These are phyloP conservation scores for Aspergillus fijiensis DNA, from an alignment of 2,329 filamentous ascomycete genomes.

Conservation along the genomic window DNA sequence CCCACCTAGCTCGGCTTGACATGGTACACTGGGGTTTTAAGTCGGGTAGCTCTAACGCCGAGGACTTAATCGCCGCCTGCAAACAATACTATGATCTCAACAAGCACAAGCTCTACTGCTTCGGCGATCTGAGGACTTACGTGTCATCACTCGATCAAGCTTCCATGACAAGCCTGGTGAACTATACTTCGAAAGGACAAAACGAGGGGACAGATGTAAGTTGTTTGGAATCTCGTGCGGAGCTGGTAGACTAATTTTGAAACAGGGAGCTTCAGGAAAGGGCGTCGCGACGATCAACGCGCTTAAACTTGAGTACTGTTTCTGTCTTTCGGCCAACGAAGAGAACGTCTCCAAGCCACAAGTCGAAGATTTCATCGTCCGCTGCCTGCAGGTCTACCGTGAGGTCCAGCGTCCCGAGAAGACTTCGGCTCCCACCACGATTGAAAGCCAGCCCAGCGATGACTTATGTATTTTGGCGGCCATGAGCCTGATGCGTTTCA, in stretches of 20 bases:
- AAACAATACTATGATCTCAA: constrained; percentile 43
- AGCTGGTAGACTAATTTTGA: constrained; percentile 5
- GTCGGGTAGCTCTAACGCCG: constrained; percentile 24
- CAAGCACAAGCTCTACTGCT: constrained; percentile 47
- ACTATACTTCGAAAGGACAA: constrained; percentile 25
- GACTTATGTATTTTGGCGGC: constrained; percentile 46
- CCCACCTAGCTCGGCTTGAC: constrained; percentile 40
- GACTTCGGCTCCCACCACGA: constrained; percentile 32
- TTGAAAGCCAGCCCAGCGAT: constrained; percentile 46
- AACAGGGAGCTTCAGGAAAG: constrained; percentile 24
- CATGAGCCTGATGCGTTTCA: constrained; percentile 41
- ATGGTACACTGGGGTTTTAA: constrained; percentile 28
- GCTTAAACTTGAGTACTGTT: constrained; percentile 46
- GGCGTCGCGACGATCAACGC: constrained; percentile 41
- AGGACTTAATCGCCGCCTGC: constrained; percentile 40
- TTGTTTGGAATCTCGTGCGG: constrained; percentile 4
- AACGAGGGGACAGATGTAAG: constrained; percentile 26
- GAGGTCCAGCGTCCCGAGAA: constrained; percentile 22
- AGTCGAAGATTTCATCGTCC: constrained; percentile 39
- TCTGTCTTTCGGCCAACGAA: constrained; percentile 36
- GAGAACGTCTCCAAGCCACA: constrained; percentile 24
- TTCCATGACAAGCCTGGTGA: constrained; percentile 27
- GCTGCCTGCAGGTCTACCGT: constrained; percentile 40
- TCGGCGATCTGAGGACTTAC: constrained; percentile 44
- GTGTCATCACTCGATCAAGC: constrained; percentile 30